These are phyloP conservation scores for Sherardia arvensis DNA, from an alignment of 257 asterid species.

Conservation along the genomic window DNA sequence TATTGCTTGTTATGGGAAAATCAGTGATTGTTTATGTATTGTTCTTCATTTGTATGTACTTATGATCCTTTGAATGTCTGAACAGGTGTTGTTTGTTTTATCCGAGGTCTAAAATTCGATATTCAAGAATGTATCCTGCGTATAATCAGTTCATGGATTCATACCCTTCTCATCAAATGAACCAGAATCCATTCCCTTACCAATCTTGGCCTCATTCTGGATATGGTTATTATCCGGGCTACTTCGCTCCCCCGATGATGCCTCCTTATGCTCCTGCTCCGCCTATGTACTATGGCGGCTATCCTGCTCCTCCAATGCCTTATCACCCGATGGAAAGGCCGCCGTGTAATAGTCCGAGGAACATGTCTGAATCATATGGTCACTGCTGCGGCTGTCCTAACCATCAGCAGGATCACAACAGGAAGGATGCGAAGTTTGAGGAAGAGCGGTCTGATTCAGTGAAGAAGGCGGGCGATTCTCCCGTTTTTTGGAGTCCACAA, in stretches of 20 bases:
- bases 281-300: conserved; percentile 18
- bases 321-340: conserved; percentile 24
- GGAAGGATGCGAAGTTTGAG: conserved; percentile 37
- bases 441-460: conserved; percentile 29
- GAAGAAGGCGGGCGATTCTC: conserved; percentile 18
- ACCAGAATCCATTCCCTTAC: conserved; percentile 19
- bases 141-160: conserved; percentile 23
- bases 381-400: conserved; percentile 53
- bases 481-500: conserved; percentile 37
- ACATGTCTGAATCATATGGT: conserved; percentile 20
- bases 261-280: conserved; percentile 40
- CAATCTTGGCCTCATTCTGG: conserved; percentile 36
- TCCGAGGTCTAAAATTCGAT: neutral
- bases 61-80: too few species aligned
- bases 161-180: conserved; percentile 37
- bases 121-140: conserved; percentile 24
- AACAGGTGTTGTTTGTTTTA: neutral
- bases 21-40: neutral
- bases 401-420: conserved; percentile 14
- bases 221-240: conserved; percentile 19
- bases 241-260: conserved; percentile 20
- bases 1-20: neutral
- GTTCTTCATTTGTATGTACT: neutral
- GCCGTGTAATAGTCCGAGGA: conserved; percentile 25
- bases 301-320: conserved; percentile 18